A percentile compares a stretch with the other conserved stretches of the same genome.
Conservation (phyloP, 108 stramenopile genomes). For the Mediolabrus comicus region DNA sequence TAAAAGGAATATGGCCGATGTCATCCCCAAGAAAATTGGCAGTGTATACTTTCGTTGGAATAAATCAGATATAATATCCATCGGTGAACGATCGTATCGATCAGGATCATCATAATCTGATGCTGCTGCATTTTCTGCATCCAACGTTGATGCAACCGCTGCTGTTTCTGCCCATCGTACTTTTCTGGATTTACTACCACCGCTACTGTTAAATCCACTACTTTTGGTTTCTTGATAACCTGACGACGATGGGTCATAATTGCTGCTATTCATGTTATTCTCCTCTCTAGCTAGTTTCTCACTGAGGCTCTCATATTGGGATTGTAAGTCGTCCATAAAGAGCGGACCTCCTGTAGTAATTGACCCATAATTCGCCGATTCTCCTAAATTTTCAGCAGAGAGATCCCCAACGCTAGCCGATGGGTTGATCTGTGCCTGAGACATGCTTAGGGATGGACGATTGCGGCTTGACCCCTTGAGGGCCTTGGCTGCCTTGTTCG, state of each 20-base stretch:
- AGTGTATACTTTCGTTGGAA: slow-evolving; percentile 33
- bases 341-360: background rate
- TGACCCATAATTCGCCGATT: background rate
- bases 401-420: background rate
- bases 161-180: slow-evolving; percentile 37
- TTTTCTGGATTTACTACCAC: slow-evolving; percentile 8
- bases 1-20: slow-evolving; percentile 30
- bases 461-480: slow-evolving; percentile 33
- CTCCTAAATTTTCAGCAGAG: background rate
- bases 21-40: slow-evolving; percentile 20
- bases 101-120: slow-evolving; percentile 8
- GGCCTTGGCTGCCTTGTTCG: slow-evolving; percentile 23
- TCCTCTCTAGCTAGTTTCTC: slow-evolving; percentile 24
- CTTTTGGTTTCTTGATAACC: background rate
- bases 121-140: slow-evolving; percentile 27
- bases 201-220: background rate
- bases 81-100: slow-evolving; percentile 1
- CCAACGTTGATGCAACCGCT: slow-evolving; percentile 33
- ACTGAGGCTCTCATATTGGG: slow-evolving; percentile 28
- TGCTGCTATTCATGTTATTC: background rate
- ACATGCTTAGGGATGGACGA: slow-evolving; percentile 31
- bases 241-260: background rate
- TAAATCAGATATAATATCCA: slow-evolving; percentile 27
- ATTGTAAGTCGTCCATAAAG: slow-evolving; percentile 21
- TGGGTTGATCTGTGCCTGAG: background rate